Evolutionary conservation across 202 grass and related monocot genomes (phyloP).

Genomic region (Elaeis oleifera): DNA sequence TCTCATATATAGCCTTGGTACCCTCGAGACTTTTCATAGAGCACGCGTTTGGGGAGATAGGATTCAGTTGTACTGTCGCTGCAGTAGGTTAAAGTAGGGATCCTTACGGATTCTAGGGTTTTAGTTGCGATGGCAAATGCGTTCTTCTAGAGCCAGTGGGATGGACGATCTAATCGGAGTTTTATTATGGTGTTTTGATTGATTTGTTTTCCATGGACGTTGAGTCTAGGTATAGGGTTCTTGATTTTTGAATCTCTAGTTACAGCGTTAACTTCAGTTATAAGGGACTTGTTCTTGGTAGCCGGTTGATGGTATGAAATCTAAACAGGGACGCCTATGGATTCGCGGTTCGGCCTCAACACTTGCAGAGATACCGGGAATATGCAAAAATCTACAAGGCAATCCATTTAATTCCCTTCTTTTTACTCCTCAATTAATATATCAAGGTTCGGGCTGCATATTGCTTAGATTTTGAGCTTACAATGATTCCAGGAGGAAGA

Average conservation of each 20-base stretch:
- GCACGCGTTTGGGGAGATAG: too few relatives aligned
- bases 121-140: too few relatives aligned
- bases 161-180: conserved; percentile 10
- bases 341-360: conserved; percentile 88
- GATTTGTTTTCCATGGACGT: conserved; percentile 15
- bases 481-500: conserved; percentile 60
- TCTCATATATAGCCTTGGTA: too few relatives aligned
- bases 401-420: conserved; percentile 17
- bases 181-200: background rate
- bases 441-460: background rate
- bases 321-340: conserved; percentile 88
- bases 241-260: background rate
- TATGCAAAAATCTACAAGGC: conserved; percentile 96
- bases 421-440: conserved; percentile 20
- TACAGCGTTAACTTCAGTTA: background rate
- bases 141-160: background rate
- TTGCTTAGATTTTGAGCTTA: conserved; percentile 4
- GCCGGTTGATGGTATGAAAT: conserved; percentile 1
- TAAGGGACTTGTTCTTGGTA: too few relatives aligned
- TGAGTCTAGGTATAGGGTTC: conserved; percentile 9
- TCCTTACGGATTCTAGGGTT: too few relatives aligned
- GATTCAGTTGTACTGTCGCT: too few relatives aligned
- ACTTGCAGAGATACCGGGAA: conserved; percentile 82
- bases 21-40: too few relatives aligned
- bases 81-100: too few relatives aligned